phyloP scores from a whole-genome alignment of 176 grass and related monocot genomes.

The Leersia perrieri region DNA sequence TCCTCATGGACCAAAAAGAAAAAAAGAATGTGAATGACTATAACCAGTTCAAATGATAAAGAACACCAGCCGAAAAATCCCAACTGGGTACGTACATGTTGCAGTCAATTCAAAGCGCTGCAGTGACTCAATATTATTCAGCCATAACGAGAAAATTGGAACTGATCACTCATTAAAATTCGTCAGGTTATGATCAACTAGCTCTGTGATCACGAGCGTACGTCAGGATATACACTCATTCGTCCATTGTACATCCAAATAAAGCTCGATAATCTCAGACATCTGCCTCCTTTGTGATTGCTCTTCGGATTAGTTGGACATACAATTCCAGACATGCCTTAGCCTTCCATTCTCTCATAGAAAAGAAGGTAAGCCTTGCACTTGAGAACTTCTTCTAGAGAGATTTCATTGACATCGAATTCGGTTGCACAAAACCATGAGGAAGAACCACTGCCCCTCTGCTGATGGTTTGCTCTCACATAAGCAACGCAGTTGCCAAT shows the following conservation, averaged over 20 bases:
- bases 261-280: neutral
- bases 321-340: neutral
- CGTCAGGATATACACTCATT: neutral
- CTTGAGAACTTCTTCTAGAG: slow-evolving; percentile 54
- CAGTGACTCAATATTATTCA: neutral
- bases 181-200: no score
- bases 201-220: no score
- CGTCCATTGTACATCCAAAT: neutral
- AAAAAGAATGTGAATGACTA: no score
- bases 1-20: no score
- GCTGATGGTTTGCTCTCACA: slow-evolving; percentile 30
- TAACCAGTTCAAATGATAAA: no score
- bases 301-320: neutral
- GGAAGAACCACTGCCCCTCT: neutral
- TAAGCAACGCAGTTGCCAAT: slow-evolving; percentile 57
- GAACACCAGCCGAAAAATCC: no score
- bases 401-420: slow-evolving; percentile 38
- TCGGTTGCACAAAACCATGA: slow-evolving; percentile 68
- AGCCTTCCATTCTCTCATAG: slow-evolving; percentile 57
- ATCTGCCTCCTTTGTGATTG: neutral
- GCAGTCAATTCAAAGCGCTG: no score
- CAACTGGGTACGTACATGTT: no score
- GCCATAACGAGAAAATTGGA: slow-evolving; percentile 10
- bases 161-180: no score
- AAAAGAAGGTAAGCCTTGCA: slow-evolving; percentile 75